Base-by-base conservation (phyloP, 805 yeast genomes). In the Jamesozyma spencerorum region DNA sequence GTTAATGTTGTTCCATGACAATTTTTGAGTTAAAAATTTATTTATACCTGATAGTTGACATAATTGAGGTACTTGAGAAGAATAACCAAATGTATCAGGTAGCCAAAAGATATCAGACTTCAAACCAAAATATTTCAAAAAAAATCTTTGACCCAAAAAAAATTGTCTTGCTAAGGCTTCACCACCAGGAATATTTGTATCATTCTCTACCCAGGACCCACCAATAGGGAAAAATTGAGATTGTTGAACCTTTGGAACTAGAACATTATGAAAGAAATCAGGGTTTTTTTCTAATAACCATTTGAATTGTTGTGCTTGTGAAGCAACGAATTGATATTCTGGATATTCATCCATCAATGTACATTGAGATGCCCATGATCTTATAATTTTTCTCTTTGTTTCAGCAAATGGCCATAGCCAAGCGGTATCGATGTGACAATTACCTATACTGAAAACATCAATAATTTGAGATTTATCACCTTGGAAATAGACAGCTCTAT, bases 371-470 rank as follows among this genome's bases (percentile, higher is more conserved):
- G 95, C 80, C 97, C 97, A 90, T 5, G 95, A 85, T 48, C 98
- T 73, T 2, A 88, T 95, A 41, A 90, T 77, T 57, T 90, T 90
- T 39, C 97, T 75, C 51, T 84, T 81, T 1, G 97, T 86, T 59
- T 92, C 97, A 2, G 95, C 97, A 68, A 82, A 90, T n/a, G 97
- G 97, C 98, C 98, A 90, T 43, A 87, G 70, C 98, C 98, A 90
- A 13, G 97, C 97, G 14, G 97, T 90, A 56, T 90, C 98, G 51
- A 88, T 88, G 60, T 88, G 97, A 60, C 97, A 92, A 59, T 92
- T 85, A 33, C 98, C 98, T 48, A 92, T 72, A 7, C 85, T 95
- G 60, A 68, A 81, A 10, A 88, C 95, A 42, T 81, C 79, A 43
- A 74, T 44, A 50, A 66, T 33, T 53, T 62, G 51, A 40, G 55